Base-by-base conservation (phyloP, 108 stramenopile genomes). In the Chaetoceros muelleri region DNA sequence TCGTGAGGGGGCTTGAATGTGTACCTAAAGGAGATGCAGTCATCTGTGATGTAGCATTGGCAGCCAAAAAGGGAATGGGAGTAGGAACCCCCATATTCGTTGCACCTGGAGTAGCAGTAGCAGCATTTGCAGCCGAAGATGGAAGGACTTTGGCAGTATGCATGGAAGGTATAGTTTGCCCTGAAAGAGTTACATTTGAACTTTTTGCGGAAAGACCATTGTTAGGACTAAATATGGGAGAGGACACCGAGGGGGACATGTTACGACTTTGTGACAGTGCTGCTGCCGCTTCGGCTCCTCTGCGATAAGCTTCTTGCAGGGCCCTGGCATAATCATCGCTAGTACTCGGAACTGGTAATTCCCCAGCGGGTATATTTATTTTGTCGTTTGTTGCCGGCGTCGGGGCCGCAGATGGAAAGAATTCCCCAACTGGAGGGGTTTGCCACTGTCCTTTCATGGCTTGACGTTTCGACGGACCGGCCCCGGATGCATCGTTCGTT, bases 371-470 rank as follows among this genome's bases (percentile, higher is more conserved):
- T 48, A 29, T 28, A 49, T 17, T 26, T 46, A n/a, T 17, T 19
- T 21, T 27, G 50, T 16, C 8, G 45, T 48, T 8, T 21, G 48
- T 26, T 59, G 58, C 7, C 30, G 52, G 18, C 48, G 59, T 22
- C 3, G 59, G 19, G 2, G 47, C 54, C 34, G 24, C 30, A 2
- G 47, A 40, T 18, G 69, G 30, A 56, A 78, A 69, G 63, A 82
- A 85, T 20, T 68, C 67, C 13, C 81, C 83, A 47, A 84, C 50
- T 44, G 90, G 90, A 22, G 90, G 90, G 0, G 90, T 92, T 26
- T 72, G 66, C 90, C 90, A 92, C 64, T 92, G 86, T 28, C 90
- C 90, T 0, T 75, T 72, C 50, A 84, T 61, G n/a, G 90, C 90
- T 16, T 80, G 74, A 18, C 81, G 71, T 58, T 91, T 91, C 1